These are phyloP conservation scores for Pseudotsuga menziesii DNA, from an alignment of 75 land plant species.

Conservation along the genomic window DNA sequence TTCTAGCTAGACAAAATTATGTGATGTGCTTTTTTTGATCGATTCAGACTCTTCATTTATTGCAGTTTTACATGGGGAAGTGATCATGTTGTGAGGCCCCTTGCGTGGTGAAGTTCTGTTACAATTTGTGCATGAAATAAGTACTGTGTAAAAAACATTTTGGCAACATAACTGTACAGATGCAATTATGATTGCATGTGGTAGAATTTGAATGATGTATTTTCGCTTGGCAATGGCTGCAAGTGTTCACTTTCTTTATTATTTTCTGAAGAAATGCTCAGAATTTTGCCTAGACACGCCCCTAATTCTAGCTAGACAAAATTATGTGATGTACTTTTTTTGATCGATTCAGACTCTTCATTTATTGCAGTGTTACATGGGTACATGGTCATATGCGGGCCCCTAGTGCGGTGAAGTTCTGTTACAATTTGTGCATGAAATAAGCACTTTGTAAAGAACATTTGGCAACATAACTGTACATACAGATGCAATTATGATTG, in stretches of 20 bases:
- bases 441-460: neutral
- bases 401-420: slow-evolving; percentile 1
- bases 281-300: neutral
- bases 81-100: slow-evolving; percentile 7
- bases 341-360: too few species aligned
- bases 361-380: too few species aligned
- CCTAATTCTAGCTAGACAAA: too few species aligned
- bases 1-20: too few species aligned
- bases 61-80: too few species aligned
- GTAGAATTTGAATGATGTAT: slow-evolving; percentile 6
- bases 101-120: neutral
- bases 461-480: slow-evolving; percentile 10
- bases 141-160: neutral
- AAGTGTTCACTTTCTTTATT: neutral
- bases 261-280: neutral
- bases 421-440: neutral
- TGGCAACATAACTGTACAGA: slow-evolving; percentile 8
- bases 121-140: neutral
- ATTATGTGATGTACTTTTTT: too few species aligned
- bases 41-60: too few species aligned
- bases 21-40: too few species aligned
- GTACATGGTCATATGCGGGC: too few species aligned
- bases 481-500: neutral
- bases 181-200: neutral
- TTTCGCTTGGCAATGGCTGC: slow-evolving; percentile 1